phyloP scores from a whole-genome alignment of 2,329 filamentous ascomycete genomes.

The Fusarium sp. region DNA sequence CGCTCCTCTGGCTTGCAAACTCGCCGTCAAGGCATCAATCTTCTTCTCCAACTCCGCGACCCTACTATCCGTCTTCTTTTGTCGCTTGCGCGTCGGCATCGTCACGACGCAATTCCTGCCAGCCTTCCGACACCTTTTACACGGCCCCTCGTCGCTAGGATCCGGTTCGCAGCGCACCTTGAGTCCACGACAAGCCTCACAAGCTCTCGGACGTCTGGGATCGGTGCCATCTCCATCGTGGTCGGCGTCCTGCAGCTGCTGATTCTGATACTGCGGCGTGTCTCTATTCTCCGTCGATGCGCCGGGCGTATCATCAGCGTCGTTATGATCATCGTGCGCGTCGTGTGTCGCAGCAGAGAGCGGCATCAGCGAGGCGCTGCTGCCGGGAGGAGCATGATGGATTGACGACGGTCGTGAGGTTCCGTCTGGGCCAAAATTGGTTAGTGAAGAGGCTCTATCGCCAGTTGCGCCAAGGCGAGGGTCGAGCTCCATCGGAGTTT shows the following conservation, averaged over 20 bases:
- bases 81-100: constrained; percentile 79
- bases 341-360: constrained; percentile 31
- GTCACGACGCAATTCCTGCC: constrained; percentile 83
- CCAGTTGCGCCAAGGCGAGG: constrained; percentile 49
- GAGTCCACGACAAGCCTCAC: constrained; percentile 79
- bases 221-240: constrained; percentile 56
- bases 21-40: constrained; percentile 88
- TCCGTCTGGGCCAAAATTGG: constrained; percentile 19
- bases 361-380: constrained; percentile 24
- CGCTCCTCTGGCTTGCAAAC: constrained; percentile 70
- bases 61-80: constrained; percentile 91
- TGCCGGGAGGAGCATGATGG: constrained; percentile 24
- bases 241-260: constrained; percentile 39
- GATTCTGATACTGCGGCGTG: constrained; percentile 24
- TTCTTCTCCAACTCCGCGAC: constrained; percentile 94
- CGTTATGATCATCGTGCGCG: constrained; percentile 26
- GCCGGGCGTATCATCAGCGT: constrained; percentile 41
- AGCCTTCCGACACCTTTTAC: constrained; percentile 83
- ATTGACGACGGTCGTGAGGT: constrained; percentile 38
- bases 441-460: constrained; percentile 41
- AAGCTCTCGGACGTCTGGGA: constrained; percentile 77
- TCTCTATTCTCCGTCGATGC: constrained; percentile 42
- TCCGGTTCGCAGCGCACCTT: constrained; percentile 91
- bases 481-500: constrained; percentile 52
- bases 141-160: constrained; percentile 72